Percentiles rank a stretch among this genome's conserved stretches.
Conservation (phyloP, 805 yeast species). For the Saccharomyces kudriavzevii region DNA sequence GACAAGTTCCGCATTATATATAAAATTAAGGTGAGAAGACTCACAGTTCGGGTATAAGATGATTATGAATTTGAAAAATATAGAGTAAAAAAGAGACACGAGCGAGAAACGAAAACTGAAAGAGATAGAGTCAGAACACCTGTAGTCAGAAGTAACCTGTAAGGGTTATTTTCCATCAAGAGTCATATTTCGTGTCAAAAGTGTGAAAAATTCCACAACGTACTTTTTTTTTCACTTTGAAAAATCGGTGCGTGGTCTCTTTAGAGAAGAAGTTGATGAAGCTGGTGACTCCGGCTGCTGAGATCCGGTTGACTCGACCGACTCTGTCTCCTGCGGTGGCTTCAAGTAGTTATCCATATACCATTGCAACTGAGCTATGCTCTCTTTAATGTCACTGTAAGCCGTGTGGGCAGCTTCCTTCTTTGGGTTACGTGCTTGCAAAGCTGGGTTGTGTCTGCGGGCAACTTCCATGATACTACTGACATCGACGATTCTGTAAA, state of each 20-base stretch:
- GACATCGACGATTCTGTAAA: constrained; percentile 83
- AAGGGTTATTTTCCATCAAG: not conserved
- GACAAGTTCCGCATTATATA: not conserved
- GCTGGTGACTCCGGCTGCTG: not conserved
- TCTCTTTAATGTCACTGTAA: constrained; percentile 75
- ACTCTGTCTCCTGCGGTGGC: constrained; percentile 12
- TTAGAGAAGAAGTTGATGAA: not conserved
- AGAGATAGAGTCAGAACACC: not conserved
- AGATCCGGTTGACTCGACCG: not conserved
- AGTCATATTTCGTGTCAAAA: not conserved
- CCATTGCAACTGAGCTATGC: constrained; percentile 77
- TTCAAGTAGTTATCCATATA: constrained; percentile 58
- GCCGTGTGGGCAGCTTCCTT: constrained; percentile 82
- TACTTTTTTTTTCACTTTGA: not conserved
- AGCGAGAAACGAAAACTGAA: not conserved
- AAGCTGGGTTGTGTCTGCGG: constrained; percentile 60
- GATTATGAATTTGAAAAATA: not conserved
- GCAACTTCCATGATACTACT: constrained; percentile 79
- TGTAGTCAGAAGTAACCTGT: not conserved
- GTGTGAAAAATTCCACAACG: not conserved
- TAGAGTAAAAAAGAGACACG: not conserved
- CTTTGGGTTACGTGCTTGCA: constrained; percentile 49
- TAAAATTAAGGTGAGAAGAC: not conserved
- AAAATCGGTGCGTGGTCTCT: not conserved
- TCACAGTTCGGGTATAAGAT: not conserved